These are phyloP conservation scores for Geotrichum fermentans DNA, from an alignment of 1,139 yeast species.

Conservation along the genomic window DNA sequence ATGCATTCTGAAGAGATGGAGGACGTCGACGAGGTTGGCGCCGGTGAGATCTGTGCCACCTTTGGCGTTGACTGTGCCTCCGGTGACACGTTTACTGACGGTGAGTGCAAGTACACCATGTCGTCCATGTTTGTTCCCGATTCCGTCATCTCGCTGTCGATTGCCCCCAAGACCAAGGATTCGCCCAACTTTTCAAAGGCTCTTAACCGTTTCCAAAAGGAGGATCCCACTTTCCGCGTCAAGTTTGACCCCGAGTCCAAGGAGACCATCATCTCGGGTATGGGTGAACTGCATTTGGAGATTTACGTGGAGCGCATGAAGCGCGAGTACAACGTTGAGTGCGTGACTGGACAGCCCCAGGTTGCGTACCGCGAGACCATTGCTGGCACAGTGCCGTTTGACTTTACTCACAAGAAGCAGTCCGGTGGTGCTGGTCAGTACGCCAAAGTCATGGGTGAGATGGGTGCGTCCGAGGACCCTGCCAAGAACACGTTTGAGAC, in stretches of 20 bases:
- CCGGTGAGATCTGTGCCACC: conserved; percentile 99
- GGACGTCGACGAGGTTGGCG: conserved; percentile 90
- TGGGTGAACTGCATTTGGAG: conserved; percentile 97
- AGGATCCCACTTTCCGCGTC: conserved; percentile 97
- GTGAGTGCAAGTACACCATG: conserved; percentile 68
- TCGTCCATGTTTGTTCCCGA: conserved; percentile 98
- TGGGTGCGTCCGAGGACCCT: conserved; percentile 42
- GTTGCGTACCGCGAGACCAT: conserved; percentile 97
- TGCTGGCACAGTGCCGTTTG: conserved; percentile 68
- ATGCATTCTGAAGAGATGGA: conserved; percentile 99
- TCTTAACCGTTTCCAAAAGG: conserved; percentile 93
- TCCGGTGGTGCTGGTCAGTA: conserved; percentile 99
- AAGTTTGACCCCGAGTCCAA: conserved; percentile 85
- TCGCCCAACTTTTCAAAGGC: conserved; percentile 92
- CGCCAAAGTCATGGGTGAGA: conserved; percentile 89
- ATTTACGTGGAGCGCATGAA: conserved; percentile 96
- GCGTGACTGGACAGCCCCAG: conserved; percentile 95
- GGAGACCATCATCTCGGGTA: conserved; percentile 94
- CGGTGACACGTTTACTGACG: conserved; percentile 94
- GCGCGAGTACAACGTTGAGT: conserved; percentile 94
- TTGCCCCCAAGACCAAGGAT: conserved; percentile 84
- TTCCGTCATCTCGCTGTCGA: conserved; percentile 90
- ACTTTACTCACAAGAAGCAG: conserved; percentile 94
- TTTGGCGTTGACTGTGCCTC: conserved; percentile 99
- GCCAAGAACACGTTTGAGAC: conserved; percentile 65